Conservation (phyloP, 2,329 filamentous ascomycete genomes). For the Phialophora macrospora region DNA sequence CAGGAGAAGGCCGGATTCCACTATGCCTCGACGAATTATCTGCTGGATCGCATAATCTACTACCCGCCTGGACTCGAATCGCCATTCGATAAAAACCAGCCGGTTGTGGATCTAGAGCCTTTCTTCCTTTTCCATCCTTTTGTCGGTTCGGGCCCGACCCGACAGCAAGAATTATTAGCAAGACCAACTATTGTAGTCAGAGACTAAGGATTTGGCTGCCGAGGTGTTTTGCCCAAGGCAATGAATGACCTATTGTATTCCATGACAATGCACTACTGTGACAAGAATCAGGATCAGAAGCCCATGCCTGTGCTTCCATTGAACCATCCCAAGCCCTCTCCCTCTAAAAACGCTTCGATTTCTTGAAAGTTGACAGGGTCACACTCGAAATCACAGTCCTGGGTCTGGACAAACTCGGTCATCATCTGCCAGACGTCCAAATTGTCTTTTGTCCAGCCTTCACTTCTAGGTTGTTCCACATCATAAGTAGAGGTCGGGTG, state of each 20-base stretch:
- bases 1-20: background rate
- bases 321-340: slow-evolving; percentile 20
- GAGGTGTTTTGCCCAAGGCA: background rate
- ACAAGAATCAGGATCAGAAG: slow-evolving; percentile 5
- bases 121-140: background rate
- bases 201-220: background rate
- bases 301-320: slow-evolving; percentile 11
- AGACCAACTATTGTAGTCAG: background rate
- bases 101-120: background rate
- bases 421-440: slow-evolving; percentile 22
- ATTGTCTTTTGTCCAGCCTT: slow-evolving; percentile 12
- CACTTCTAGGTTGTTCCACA: background rate
- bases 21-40: background rate
- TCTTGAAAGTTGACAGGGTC: slow-evolving; percentile 17
- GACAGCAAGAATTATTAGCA: background rate
- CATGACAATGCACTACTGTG: background rate
- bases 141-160: slow-evolving; percentile 18
- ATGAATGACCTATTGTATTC: background rate
- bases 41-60: background rate
- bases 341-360: slow-evolving; percentile 14
- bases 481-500: background rate
- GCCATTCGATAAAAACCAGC: background rate
- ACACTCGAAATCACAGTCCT: slow-evolving; percentile 17
- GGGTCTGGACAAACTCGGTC: slow-evolving; percentile 12
- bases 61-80: background rate